Evolutionary conservation across 495 filamentous ascomycete genomes (phyloP).

Genomic region (Cudoniella acicularis): DNA sequence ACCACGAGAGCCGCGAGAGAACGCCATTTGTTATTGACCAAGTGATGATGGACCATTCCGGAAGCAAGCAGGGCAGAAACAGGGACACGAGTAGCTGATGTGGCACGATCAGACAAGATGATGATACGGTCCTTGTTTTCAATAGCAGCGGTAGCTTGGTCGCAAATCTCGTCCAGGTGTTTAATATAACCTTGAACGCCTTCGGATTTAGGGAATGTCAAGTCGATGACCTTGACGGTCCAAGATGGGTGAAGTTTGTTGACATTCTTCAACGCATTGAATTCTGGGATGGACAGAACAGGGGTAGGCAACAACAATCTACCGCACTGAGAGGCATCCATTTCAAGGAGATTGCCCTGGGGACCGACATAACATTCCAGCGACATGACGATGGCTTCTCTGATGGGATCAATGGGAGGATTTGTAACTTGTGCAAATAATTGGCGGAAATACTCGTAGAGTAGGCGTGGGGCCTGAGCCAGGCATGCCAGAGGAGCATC

Average conservation of each 20-base stretch:
- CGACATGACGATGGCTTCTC: conserved; percentile 99
- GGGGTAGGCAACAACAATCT: conserved; percentile 85
- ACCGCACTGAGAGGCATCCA: conserved; percentile 86
- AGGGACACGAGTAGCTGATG: conserved; percentile 76
- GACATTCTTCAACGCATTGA: conserved; percentile 85
- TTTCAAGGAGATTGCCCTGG: conserved; percentile 95
- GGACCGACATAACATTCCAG: conserved; percentile 96
- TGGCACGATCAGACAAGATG: conserved; percentile 87
- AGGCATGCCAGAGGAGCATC: conserved; percentile 94
- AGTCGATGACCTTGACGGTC: conserved; percentile 91
- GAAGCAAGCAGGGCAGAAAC: conserved; percentile 88
- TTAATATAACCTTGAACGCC: conserved; percentile 84
- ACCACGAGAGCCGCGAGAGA: conserved; percentile 84
- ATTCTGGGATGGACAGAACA: conserved; percentile 86
- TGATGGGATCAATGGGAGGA: conserved; percentile 96
- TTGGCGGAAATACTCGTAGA: conserved; percentile 98
- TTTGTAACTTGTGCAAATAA: conserved; percentile 99
- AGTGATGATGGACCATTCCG: conserved; percentile 94
- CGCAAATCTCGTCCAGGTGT: conserved; percentile 86
- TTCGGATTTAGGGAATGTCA: conserved; percentile 89
- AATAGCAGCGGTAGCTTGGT: conserved; percentile 80
- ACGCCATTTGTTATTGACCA: conserved; percentile 96
- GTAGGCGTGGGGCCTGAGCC: conserved; percentile 80
- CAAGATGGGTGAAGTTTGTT: conserved; percentile 70
- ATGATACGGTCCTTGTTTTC: conserved; percentile 82